Evolutionary conservation across 345 rosid species (phyloP).

Genomic region (Eutrema yunnanense): DNA sequence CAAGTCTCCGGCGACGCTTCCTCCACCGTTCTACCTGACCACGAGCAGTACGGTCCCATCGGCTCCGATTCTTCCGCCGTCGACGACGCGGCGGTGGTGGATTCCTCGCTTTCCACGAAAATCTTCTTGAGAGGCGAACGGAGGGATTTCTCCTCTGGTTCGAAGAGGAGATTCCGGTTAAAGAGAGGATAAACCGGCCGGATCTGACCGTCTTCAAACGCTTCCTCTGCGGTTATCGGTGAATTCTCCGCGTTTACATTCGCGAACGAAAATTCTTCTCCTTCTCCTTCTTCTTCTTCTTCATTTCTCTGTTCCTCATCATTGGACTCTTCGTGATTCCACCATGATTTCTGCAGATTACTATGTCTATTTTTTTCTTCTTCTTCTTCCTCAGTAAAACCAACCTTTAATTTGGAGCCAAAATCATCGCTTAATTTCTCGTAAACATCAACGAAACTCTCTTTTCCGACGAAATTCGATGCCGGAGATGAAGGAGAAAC

Average conservation of each 20-base stretch:
- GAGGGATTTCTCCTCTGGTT: neutral
- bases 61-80: conserved; percentile 33
- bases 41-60: conserved; percentile 46
- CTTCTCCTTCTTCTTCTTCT: conserved; percentile 27
- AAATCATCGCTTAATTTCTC: conserved; percentile 9
- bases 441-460: conserved; percentile 11
- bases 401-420: conserved; percentile 8
- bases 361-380: neutral
- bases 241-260: conserved; percentile 31
- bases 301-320: conserved; percentile 14
- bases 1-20: conserved; percentile 32
- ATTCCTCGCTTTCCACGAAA: conserved; percentile 38
- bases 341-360: neutral
- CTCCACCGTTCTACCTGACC: conserved; percentile 22
- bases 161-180: conserved; percentile 27
- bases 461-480: conserved; percentile 1
- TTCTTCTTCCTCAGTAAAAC: neutral
- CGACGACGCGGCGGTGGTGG: neutral
- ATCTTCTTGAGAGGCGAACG: conserved; percentile 53
- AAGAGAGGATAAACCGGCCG: conserved; percentile 45
- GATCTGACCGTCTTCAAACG: conserved; percentile 48
- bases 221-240: conserved; percentile 45
- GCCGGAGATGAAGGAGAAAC: conserved; percentile 22
- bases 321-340: neutral
- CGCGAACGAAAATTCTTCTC: conserved; percentile 45